Conservation (phyloP, 192 early-diverging fungal species). For the Backusella tuberculispora region DNA sequence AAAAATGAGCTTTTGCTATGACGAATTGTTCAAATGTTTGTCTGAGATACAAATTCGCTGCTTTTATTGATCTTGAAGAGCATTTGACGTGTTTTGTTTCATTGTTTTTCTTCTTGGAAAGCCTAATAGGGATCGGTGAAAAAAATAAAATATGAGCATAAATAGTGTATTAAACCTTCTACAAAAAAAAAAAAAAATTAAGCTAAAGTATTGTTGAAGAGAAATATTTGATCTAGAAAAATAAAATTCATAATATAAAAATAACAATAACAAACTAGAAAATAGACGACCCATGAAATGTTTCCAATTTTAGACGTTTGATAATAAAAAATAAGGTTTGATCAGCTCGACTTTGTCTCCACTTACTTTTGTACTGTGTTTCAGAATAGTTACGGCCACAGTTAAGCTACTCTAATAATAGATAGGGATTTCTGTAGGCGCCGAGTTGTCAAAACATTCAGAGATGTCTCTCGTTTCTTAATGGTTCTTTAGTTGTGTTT, state of each 20-base stretch:
- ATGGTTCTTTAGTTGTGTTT: not conserved
- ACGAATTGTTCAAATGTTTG: not conserved
- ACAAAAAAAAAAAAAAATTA: too few relatives aligned
- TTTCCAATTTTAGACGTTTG: slow-evolving; percentile 4
- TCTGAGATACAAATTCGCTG: not conserved
- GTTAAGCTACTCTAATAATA: slow-evolving; percentile 7
- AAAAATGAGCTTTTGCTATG: not conserved
- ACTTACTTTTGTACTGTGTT: not conserved
- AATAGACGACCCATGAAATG: slow-evolving; percentile 8
- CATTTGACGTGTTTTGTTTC: slow-evolving; percentile 1
- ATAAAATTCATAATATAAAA: too few relatives aligned
- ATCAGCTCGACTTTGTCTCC: not conserved
- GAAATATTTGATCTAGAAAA: slow-evolving; percentile 9
- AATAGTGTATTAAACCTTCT: too few relatives aligned
- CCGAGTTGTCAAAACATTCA: not conserved
- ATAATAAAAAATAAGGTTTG: slow-evolving; percentile 4
- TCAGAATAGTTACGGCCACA: not conserved
- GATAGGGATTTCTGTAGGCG: not conserved
- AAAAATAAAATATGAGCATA: not conserved
- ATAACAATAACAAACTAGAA: too few relatives aligned
- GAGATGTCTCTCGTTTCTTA: not conserved
- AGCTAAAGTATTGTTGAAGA: too few relatives aligned
- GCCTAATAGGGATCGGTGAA: too few relatives aligned
- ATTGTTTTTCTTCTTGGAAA: not conserved
- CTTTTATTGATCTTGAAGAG: not conserved